Evolutionary conservation across 305 asterid species (phyloP), one percentile per base, ranked within the genome.

Genomic region (Ajuga reptans): DNA sequence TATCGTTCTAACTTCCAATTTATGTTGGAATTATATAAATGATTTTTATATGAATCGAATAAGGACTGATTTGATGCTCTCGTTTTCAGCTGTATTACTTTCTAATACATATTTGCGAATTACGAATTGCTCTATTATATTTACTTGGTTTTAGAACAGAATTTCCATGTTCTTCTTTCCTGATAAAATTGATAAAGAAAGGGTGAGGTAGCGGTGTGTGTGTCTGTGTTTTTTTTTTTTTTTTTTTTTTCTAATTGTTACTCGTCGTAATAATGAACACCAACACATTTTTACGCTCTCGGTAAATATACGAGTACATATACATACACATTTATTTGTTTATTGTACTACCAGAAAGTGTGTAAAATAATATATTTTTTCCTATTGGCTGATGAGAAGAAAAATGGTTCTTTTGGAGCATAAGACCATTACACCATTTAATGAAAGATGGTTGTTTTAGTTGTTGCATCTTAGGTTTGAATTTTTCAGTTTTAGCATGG

Each of bases 401-500:
- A 67, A 15, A 5, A 14, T 49, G 51, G 33, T 9, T 24, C 34
- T 4, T 29, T 66, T 66, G 9, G 12, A 18, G 70, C 46, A 14
- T 58, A 24, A 10, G 45, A 69, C 24, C 14, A 18, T 68, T 52
- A 21, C 3, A 51, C n/a, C 14, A 46, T 41, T 24, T 9, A 17
- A 18, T 68, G 47, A 61, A 29, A 12, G 12, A 36, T 56, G 53
- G 62, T 74, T 29, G 59, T 59, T 59, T 57, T 39, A 33, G 29
- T 49, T 71, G 50, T 66, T 71, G 69, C 36, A 17, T 39, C 47
- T 2, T 34, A 21, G 45, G 53, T 61, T 68, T 37, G 53, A 72
- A 31, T 15, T 58, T 64, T 62, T 42, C 18, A 4, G 29, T 54
- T 12, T 54, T 4, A 47, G 72, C 8, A 47, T 73, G 66, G 54